Evolutionary conservation across 768 basidiomycete species (phyloP).

Genomic region (Mycena haematopus): DNA sequence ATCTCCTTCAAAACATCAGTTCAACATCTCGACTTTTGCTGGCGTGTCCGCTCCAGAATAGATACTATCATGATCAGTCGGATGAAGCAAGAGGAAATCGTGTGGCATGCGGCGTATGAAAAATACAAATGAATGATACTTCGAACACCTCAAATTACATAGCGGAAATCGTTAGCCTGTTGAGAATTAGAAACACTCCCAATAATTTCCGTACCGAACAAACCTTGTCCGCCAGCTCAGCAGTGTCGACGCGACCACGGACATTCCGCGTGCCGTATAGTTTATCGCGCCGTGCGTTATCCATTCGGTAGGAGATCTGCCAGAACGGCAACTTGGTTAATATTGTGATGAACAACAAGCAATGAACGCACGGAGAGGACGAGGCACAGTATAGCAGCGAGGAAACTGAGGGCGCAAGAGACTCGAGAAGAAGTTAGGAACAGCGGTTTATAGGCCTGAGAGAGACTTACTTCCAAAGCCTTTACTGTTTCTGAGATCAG

Average conservation of each 20-base stretch:
- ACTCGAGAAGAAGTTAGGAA: constrained; percentile 38
- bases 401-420: constrained; percentile 58
- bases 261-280: constrained; percentile 56
- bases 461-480: constrained; percentile 59
- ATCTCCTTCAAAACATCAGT: no score
- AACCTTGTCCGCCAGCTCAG: constrained; percentile 72
- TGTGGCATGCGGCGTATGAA: not conserved
- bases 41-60: no score
- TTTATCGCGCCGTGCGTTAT: constrained; percentile 63
- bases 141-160: constrained; percentile 38
- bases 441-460: not conserved
- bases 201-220: constrained; percentile 12
- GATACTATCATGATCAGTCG: no score
- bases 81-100: no score
- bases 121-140: not conserved
- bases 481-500: constrained; percentile 44
- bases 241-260: constrained; percentile 63
- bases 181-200: not conserved
- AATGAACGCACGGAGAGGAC: constrained; percentile 54
- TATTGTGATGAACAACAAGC: not conserved
- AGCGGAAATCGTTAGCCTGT: constrained; percentile 69
- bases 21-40: no score
- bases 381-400: constrained; percentile 59
- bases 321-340: not conserved
- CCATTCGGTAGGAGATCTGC: constrained; percentile 67